phyloP scores from a whole-genome alignment of 2,329 filamentous ascomycete species.

The Colletotrichum agaves region DNA sequence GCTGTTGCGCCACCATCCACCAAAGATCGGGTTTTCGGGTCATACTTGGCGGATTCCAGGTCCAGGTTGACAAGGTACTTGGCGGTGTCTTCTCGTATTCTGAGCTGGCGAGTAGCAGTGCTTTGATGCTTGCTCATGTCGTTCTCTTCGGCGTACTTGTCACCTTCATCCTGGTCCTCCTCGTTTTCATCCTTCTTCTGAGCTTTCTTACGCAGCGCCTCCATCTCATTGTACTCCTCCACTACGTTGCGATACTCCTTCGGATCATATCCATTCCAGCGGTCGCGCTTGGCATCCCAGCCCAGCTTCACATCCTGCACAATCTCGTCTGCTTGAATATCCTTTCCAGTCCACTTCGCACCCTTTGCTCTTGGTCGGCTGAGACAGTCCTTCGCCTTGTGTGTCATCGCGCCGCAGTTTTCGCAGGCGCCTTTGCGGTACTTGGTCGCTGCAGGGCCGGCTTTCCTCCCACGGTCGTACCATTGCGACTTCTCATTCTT shows the following conservation, averaged over 20 bases:
- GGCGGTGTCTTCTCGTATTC: slow-evolving; percentile 94
- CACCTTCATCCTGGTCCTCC: slow-evolving; percentile 66
- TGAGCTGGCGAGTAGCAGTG: slow-evolving; percentile 88
- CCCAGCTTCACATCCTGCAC: slow-evolving; percentile 87
- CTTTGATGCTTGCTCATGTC: slow-evolving; percentile 96
- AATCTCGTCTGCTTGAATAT: slow-evolving; percentile 93
- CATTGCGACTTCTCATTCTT: slow-evolving; percentile 82
- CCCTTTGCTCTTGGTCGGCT: slow-evolving; percentile 88
- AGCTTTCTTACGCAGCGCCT: slow-evolving; percentile 73
- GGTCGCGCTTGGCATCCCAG: slow-evolving; percentile 97
- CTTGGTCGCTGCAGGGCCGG: slow-evolving; percentile 90
- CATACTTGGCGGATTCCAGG: slow-evolving; percentile 95
- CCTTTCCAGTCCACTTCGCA: slow-evolving; percentile 89
- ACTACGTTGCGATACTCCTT: slow-evolving; percentile 88
- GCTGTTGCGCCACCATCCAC: slow-evolving; percentile 84
- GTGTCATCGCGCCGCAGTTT: slow-evolving; percentile 97
- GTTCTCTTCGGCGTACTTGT: slow-evolving; percentile 91
- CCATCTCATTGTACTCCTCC: slow-evolving; percentile 87
- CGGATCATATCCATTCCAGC: slow-evolving; percentile 98
- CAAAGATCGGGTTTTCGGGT: slow-evolving; percentile 94
- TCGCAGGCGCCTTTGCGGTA: slow-evolving; percentile 98
- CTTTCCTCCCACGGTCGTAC: slow-evolving; percentile 90
- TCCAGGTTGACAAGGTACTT: slow-evolving; percentile 97
- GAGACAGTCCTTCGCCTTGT: slow-evolving; percentile 94
- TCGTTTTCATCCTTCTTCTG: slow-evolving; percentile 58